Evolutionary conservation across 805 yeast species (phyloP), one percentile per base, ranked within the genome.

Genomic region (Komagataella pastoris): DNA sequence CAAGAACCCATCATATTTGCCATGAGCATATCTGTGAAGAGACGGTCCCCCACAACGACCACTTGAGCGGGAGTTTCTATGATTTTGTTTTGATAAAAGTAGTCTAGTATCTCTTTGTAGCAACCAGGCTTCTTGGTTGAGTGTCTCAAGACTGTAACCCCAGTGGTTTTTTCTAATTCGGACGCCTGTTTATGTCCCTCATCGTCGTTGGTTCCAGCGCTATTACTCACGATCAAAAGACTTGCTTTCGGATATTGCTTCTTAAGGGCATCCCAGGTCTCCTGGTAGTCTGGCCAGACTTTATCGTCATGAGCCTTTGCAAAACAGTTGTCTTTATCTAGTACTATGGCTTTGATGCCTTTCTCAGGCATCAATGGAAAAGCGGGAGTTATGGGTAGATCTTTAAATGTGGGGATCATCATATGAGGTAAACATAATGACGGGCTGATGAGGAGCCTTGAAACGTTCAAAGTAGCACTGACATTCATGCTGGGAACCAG

Each of bases 301-400:
- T 79, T 76, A 54, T 83, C 85, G 54, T 81, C 85, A 52, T 87
- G 85, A 43, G 90, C 90, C 53, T 77, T 75, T 4, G 99, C 95
- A 63, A 93, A 86, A 61, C 98, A 91, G 65, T 93, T 93, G 67
- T 93, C 99, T 64, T 93, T 93, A 62, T 93, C 99, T 23, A 93
- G 70, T 0, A 93, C 91, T 1, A 90, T 75, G 0, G 89, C 95
- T 59, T 79, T 83, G 53, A 87, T 84, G 4, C 58, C 58, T n/a
- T 54, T 54, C 17, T 24, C 40, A 14, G 44, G 44, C 48, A 30
- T 51, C 21, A 77, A 56, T 0, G 93, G 87, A 3, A 30, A 30
- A 7, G 40, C 5, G 14, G 40, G 40, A 14, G 40, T 10, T n/a
- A 84, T 62, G 0, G 82, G 76, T 3, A 85, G 62, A 50, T 77